phyloP scores from a whole-genome alignment of 768 basidiomycete genomes.

The Agaricus blazei region DNA sequence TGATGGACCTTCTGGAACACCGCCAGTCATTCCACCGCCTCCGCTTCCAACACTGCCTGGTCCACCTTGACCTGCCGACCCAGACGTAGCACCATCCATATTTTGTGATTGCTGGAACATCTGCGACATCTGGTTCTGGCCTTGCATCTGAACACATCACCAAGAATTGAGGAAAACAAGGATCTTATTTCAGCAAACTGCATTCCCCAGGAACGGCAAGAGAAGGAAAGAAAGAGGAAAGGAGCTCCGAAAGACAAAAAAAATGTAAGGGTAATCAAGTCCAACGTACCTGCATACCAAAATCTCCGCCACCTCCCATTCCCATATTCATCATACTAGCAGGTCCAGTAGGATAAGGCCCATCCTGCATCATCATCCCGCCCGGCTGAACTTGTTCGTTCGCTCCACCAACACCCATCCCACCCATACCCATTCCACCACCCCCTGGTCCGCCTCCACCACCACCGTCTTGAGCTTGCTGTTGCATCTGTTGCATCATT shows the following conservation, averaged over 20 bases:
- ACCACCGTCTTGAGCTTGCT: slow-evolving; percentile 5
- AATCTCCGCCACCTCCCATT: slow-evolving; percentile 55
- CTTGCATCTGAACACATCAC: slow-evolving; percentile 28
- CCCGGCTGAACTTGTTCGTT: slow-evolving; percentile 29
- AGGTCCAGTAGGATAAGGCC: slow-evolving; percentile 36
- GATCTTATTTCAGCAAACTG: slow-evolving; percentile 12
- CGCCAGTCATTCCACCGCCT: neutral
- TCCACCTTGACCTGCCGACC: slow-evolving; percentile 27
- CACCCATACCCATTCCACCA: neutral
- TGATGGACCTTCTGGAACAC: neutral
- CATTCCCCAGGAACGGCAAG: neutral
- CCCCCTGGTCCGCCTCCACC: neutral
- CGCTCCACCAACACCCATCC: slow-evolving; percentile 19
- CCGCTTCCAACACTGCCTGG: slow-evolving; percentile 23
- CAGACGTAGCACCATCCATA: slow-evolving; percentile 40
- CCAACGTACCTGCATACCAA: slow-evolving; percentile 63
- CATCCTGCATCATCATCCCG: slow-evolving; percentile 43
- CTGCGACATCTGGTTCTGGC: slow-evolving; percentile 49
- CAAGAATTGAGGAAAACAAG: neutral
- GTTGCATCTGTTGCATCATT: slow-evolving; percentile 10
- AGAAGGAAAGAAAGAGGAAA: slow-evolving; percentile 12
- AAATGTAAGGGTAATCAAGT: neutral
- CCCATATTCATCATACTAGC: slow-evolving; percentile 66
- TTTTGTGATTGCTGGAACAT: slow-evolving; percentile 47
- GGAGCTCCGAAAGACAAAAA: slow-evolving; percentile 3